Evolutionary conservation across 345 rosid species (phyloP).

Genomic region (Gynandropsis gynandra): DNA sequence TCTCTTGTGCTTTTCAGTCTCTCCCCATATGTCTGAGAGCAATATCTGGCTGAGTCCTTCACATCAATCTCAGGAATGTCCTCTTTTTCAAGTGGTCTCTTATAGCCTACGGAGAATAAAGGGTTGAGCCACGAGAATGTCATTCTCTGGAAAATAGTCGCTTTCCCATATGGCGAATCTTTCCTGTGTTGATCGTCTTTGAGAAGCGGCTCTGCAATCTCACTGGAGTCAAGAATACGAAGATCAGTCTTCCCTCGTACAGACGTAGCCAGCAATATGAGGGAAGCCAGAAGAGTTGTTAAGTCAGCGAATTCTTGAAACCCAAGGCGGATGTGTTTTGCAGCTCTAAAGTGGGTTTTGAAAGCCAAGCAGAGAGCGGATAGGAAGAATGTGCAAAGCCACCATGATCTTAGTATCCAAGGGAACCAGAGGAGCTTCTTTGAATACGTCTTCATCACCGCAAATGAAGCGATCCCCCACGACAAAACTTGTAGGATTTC

Average conservation of each 20-base stretch:
- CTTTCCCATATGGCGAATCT: slow-evolving; percentile 56
- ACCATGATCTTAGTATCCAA: slow-evolving; percentile 72
- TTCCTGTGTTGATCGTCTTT: slow-evolving; percentile 26
- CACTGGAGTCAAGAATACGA: slow-evolving; percentile 18
- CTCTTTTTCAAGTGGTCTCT: slow-evolving; percentile 61
- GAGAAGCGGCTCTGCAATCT: slow-evolving; percentile 45
- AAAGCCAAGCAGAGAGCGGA: slow-evolving; percentile 30
- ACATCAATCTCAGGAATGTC: slow-evolving; percentile 63
- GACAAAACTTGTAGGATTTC: slow-evolving; percentile 44
- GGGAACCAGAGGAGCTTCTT: slow-evolving; percentile 39
- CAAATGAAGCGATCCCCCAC: slow-evolving; percentile 38
- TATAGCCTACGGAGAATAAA: slow-evolving; percentile 57
- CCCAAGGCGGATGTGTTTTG: slow-evolving; percentile 24
- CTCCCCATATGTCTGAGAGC: slow-evolving; percentile 43
- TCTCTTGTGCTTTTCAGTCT: slow-evolving; percentile 46
- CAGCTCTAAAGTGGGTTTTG: slow-evolving; percentile 24
- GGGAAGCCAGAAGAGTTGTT: slow-evolving; percentile 42
- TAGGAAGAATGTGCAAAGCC: slow-evolving; percentile 66
- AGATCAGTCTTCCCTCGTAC: slow-evolving; percentile 65
- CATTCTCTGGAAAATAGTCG: slow-evolving; percentile 61
- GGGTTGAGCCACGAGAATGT: slow-evolving; percentile 94
- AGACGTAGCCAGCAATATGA: slow-evolving; percentile 43
- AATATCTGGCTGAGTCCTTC: slow-evolving; percentile 60
- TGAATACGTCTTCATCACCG: slow-evolving; percentile 30
- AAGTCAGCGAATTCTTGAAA: slow-evolving; percentile 45